Base-by-base conservation (phyloP, 306 rosid species). In the Abrus pulchellus region DNA sequence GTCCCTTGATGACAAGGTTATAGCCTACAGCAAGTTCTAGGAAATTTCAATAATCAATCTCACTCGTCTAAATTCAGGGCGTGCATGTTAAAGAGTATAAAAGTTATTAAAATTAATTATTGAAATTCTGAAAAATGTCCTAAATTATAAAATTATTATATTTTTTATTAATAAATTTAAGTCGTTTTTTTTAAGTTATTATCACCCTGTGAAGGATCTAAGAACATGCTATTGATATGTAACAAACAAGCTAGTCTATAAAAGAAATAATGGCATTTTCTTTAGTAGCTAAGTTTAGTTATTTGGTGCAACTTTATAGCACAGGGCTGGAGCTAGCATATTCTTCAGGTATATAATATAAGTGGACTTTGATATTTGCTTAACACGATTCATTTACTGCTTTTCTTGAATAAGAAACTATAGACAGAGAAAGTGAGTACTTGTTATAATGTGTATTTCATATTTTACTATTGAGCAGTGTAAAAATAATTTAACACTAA, bases 141-240 rank as follows among this genome's bases (percentile, higher is more conserved):
- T 20, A 20, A 52, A 52, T 12, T 60, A 32, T 60, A 10, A 11
- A 30, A 60, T 60, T 9, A 3, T 60, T 60, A 28, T 4, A 59
- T 20, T 20, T 20, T 0, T 20, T 20, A 20, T 20, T 57, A 60
- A 50, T 50, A 72, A 62, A 30, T 11, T 20, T 32, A 12, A 34
- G 49, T 48, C 64, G 59, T 70, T 74, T 70, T 44, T 20, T 14
- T 36, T 36, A 63, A 63, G 49, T 45, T 59, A 57, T 73, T 36
- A 62, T 76, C 82, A 61, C 47, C 59, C 68, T 14, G 62, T 20
- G 64, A 53, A 76, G 84, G 80, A 85, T 82, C 57, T 69, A 54
- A 13, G 9, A 67, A 65, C 76, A 81, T 66, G 68, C 70, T 66
- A 55, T 73, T 20, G 13, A 44, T 56, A 30, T 72, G 34, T 63